These are phyloP conservation scores for Verticillium longisporum DNA, from an alignment of 2,329 filamentous ascomycete species.

Conservation along the genomic window DNA sequence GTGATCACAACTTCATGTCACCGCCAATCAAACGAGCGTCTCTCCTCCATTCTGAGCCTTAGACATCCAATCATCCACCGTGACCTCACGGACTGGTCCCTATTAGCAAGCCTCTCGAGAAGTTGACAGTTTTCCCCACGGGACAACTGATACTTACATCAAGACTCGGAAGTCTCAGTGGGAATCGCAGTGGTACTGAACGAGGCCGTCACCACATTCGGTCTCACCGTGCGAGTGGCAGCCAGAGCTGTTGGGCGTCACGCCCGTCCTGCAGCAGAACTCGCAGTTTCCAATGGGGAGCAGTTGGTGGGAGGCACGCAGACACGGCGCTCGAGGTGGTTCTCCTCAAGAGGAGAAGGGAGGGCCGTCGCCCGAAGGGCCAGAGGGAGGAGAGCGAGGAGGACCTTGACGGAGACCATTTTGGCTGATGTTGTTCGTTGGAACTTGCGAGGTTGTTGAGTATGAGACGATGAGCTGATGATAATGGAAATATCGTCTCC, in stretches of 20 bases:
- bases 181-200: constrained; percentile 5
- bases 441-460: neutral
- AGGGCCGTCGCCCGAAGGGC: constrained; percentile 1
- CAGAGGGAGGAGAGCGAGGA: constrained; percentile 2
- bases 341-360: neutral
- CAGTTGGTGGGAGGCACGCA: constrained; percentile 3
- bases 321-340: neutral
- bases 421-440: neutral
- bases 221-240: constrained; percentile 6
- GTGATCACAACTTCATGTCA: neutral
- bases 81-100: neutral
- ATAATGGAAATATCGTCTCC: neutral
- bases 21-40: neutral
- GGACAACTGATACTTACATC: neutral
- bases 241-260: constrained; percentile 3
- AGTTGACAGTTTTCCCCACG: too few species aligned
- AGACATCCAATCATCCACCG: neutral
- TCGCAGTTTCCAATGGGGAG: constrained; percentile 5
- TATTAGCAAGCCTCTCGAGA: neutral
- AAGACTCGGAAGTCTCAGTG: neutral
- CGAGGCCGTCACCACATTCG: constrained; percentile 1
- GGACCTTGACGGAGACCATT: constrained; percentile 2
- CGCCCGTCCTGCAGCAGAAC: constrained; percentile 3
- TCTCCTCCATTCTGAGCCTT: neutral
- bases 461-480: neutral